Evolutionary conservation across 2,329 filamentous ascomycete genomes (phyloP).

Genomic region (Fusarium proliferatum): DNA sequence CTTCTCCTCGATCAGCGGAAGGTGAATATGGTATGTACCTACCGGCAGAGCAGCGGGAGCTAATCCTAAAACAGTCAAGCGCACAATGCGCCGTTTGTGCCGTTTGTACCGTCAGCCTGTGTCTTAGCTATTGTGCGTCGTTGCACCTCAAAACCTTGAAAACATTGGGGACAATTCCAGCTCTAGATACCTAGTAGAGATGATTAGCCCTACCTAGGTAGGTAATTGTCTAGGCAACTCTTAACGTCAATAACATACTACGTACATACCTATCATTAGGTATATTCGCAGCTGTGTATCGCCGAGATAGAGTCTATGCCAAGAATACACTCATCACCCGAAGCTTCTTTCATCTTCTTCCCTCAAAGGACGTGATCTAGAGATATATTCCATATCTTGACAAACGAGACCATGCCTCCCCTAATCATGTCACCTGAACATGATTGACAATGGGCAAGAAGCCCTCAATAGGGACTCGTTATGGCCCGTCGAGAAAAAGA

Average conservation of each 20-base stretch:
- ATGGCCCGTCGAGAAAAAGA: neutral
- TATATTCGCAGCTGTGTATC: neutral
- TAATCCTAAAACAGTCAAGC: conserved; percentile 14
- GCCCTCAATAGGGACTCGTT: neutral
- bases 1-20: neutral
- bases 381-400: neutral
- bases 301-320: neutral
- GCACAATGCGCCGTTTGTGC: neutral
- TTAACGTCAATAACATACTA: neutral
- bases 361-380: neutral
- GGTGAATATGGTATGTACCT: neutral
- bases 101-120: neutral
- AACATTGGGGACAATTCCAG: neutral
- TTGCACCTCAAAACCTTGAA: neutral
- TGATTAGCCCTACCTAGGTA: neutral
- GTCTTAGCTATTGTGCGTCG: neutral
- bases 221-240: neutral
- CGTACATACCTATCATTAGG: neutral
- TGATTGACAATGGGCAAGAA: neutral
- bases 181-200: neutral
- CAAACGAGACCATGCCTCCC: neutral
- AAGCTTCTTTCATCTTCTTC: neutral
- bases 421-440: neutral
- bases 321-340: neutral
- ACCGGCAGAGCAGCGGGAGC: neutral